Base-by-base conservation (phyloP, 2,329 filamentous ascomycete genomes). In the Tolypocladium capitatum region DNA sequence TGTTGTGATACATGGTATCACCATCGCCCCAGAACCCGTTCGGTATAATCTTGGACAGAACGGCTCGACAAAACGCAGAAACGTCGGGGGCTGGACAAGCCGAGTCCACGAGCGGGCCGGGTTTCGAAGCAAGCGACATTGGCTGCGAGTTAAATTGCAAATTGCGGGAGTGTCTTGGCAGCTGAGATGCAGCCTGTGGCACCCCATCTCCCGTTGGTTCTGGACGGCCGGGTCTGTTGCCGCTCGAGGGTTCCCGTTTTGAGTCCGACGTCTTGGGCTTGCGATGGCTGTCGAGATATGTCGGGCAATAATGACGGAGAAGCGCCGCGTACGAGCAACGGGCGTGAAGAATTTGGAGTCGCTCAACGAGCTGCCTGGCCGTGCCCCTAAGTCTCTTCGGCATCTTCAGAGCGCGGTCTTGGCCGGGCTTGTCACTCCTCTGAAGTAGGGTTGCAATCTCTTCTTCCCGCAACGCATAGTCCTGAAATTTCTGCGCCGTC, bases 61-160 rank as follows among this genome's bases (percentile, higher is more conserved):
- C 81, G 3, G 87, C 84, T 58, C 84, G 84, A 61, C 89, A 95
- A 59, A 94, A 97, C 0, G 86, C 83, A 4, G 90, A 94, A 2
- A 97, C 85, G 43, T 80, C 74, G 1, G 80, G 68, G 3, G 69
- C 53, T 0, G 85, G 76, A 16, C 81, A 87, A 1, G 89, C 83
- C 54, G 86, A 67, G 20, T 84, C 76, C 32, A 81, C 79, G 41
- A 92, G 67, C 13, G 70, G 69, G 14, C 64, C 55, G 53, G 51
- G n/a, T 32, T 31, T 46, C 16, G 43, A 53, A 3, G 50, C 46
- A 38, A 21, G 42, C 30, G 34, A 31, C 3, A 28, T 31, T 3
- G 11, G 13, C 45, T 56, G 54, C 6, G 46, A 48, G 21, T 45
- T 45, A 27, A 46, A 9, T 2, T 32, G 36, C 14, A 30, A 31